Base-by-base conservation (phyloP, 2,329 filamentous ascomycete species). In the Tolypocladium album region DNA sequence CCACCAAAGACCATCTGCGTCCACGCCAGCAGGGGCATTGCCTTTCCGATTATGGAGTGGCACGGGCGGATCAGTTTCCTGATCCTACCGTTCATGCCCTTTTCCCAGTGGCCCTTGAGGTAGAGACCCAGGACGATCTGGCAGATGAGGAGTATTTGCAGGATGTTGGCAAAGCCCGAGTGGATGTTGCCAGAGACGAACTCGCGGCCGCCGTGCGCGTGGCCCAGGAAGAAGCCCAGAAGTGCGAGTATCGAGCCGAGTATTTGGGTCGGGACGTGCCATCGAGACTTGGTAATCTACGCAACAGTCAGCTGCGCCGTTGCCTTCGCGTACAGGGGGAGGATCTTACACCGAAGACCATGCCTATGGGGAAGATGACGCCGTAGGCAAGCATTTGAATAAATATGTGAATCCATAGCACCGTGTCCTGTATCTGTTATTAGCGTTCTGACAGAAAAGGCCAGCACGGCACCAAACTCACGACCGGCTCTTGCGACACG, bases 1-100 rank as follows among this genome's bases (percentile, higher is more conserved):
- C 92, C 94, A 57, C 94, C 94, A 73, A 99, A 96, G 8, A 99
- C 72, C 86, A 99, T 95, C 78, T 99, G 94, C 7, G 87, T 82
- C 94, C 94, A 99, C 34, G 88, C 84, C 1, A 92, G 80, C 3
- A 97, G 76, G 1, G 94, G 94, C 79, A 99, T 89, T 1, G 85
- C 76, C 75, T 96, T 97, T 65, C 94, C 94, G 45, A 96, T 75
- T 60, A 97, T 74, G 27, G 89, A 88, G 72, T 99, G 94, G 34
- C 81, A 81, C 17, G 86, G 77, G 8, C 93, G 88, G 55, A 93
- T 79, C 58, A 86, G 77, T 61, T 81, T 85, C 59, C 94, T 83
- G 61, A 97, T 88, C 69, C 84, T 86, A 34, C 86, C 92, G 69
- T 95, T 83, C 67, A 96, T 83, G 2, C 92, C 92, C 70, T 85